Evolutionary conservation across 768 basidiomycete genomes (phyloP).

Genomic region (Hemileccinum impolitum): DNA sequence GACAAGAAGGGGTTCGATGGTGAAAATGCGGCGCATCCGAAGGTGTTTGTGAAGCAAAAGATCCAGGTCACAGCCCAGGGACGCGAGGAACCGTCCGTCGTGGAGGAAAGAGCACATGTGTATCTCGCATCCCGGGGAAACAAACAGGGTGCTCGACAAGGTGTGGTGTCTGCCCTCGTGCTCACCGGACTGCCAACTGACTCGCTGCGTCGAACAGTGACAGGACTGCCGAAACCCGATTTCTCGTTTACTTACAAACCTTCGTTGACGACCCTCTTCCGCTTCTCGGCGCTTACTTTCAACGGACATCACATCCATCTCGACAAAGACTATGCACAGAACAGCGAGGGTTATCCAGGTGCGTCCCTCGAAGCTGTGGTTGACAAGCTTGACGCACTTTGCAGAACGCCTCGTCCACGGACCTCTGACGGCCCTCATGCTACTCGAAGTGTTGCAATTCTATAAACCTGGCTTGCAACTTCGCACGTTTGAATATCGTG

Average conservation of each 20-base stretch:
- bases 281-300: constrained; percentile 84
- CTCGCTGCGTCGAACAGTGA: constrained; percentile 35
- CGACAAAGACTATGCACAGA: constrained; percentile 67
- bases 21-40: constrained; percentile 43
- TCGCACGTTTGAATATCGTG: constrained; percentile 62
- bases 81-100: constrained; percentile 42
- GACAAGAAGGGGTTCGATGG: constrained; percentile 63
- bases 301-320: constrained; percentile 85
- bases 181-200: not conserved
- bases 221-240: constrained; percentile 47
- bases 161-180: constrained; percentile 27
- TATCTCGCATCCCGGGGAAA: constrained; percentile 43
- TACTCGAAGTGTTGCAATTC: constrained; percentile 59
- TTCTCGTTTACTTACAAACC: constrained; percentile 69
- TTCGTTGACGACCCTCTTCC: constrained; percentile 69
- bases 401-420: constrained; percentile 83
- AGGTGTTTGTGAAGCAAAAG: constrained; percentile 71
- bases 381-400: not conserved
- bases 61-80: constrained; percentile 51
- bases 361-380: not conserved
- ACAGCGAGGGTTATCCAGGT: constrained; percentile 73
- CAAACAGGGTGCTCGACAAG: constrained; percentile 39
- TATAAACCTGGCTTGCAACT: constrained; percentile 47
- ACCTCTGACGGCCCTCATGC: constrained; percentile 75
- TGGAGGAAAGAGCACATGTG: constrained; percentile 68